phyloP scores from a whole-genome alignment of 305 asterid species.

The Nicotiana rustica region DNA sequence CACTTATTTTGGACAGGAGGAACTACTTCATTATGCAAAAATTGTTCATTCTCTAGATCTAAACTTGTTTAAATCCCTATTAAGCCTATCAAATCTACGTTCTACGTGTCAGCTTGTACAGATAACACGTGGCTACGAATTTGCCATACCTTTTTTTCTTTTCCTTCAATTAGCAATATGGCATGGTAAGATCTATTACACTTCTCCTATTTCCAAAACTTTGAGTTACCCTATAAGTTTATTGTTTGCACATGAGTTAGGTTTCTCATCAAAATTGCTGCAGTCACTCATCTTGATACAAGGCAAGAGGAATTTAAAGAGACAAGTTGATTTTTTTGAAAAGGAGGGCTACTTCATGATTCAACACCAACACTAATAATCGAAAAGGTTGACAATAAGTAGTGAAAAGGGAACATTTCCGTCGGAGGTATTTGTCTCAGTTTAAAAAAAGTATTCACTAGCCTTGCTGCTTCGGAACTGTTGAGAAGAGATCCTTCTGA shows the following conservation, averaged over 20 bases:
- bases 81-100: slow-evolving; percentile 37
- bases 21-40: slow-evolving; percentile 32
- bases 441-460: no score
- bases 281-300: neutral
- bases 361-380: no score
- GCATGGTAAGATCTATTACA: slow-evolving; percentile 54
- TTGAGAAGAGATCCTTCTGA: slow-evolving; percentile 21
- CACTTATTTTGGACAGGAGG: no score
- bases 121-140: slow-evolving; percentile 60
- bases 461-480: no score
- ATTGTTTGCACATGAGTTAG: slow-evolving; percentile 38
- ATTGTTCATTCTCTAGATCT: slow-evolving; percentile 35
- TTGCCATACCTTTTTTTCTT: slow-evolving; percentile 58
- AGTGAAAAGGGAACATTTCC: no score
- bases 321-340: neutral
- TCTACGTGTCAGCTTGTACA: slow-evolving; percentile 43
- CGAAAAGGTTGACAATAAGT: no score
- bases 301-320: neutral
- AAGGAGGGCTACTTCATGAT: no score
- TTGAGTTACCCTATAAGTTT: slow-evolving; percentile 28
- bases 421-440: no score
- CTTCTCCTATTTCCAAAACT: slow-evolving; percentile 42
- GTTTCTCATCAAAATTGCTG: slow-evolving; percentile 33
- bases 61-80: slow-evolving; percentile 33
- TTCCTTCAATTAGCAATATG: slow-evolving; percentile 49